Evolutionary conservation across 75 land plant species (phyloP), one percentile per base, ranked within the genome.

Genomic region (Cunninghamia lanceolata): DNA sequence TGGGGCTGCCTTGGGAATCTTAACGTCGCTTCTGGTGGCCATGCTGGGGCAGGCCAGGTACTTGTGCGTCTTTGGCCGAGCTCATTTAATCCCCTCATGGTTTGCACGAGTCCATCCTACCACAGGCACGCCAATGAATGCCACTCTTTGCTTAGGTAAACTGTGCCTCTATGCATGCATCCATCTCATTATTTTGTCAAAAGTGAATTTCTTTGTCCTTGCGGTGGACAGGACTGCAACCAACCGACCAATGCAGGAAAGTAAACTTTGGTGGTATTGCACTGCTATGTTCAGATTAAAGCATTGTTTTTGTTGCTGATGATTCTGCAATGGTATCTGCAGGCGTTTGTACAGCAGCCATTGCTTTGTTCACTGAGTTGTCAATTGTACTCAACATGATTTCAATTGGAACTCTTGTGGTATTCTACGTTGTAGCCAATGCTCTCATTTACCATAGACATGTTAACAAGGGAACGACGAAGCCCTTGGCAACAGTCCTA

Each of bases 1-100:
- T 0, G 97, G 93, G 25, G 97, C 97, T 45, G 88, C 91, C 85
- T 82, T 94, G 81, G 97, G 97, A 9, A 95, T 95, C 28, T 81
- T 93, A 50, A 93, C 96, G 25, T 94, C 96, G 4, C 95, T 96
- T 1, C 80, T 96, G 53, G 97, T 96, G 35, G 96, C 96, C 50
- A 96, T 94, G 96, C 90, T 96, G 2, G 96, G 97, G 43, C 97
- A 96, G 88, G 94, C 97, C 1, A 91, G 97, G 82, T 96, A 96
- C 85, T 82, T 96, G 77, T 94, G 96, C 73, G 95, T 92, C 21
- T 88, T 96, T 6, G 97, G 95, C 3, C 89, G 97, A 77, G 88
- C 96, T 10, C 82, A 87, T 52, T 84, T 96, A 0, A 93, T 96
- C 45, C 97, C 97, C 9, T 84, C 54, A n/a, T 96, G 96, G 95